A percentile compares a stretch with the other conserved stretches of the same genome.
Evolutionary conservation across 2,329 filamentous ascomycete species (phyloP).

Genomic region (Dactylonectria estremocensis): DNA sequence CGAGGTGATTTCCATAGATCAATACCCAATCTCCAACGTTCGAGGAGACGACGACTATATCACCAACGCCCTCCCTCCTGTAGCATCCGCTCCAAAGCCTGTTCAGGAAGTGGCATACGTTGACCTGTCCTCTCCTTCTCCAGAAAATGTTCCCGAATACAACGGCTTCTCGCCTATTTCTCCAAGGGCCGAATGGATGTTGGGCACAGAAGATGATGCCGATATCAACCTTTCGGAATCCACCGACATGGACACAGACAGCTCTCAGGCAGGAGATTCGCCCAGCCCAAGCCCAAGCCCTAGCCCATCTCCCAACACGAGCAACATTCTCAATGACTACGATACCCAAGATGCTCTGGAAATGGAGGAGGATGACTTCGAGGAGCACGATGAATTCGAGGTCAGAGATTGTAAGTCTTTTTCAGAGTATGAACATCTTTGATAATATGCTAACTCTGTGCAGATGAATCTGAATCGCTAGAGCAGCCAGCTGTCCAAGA

Average conservation of each 20-base stretch:
- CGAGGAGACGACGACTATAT: conserved; percentile 28
- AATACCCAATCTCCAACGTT: conserved; percentile 33
- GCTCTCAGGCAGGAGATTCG: conserved; percentile 29
- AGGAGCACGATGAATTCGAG: conserved; percentile 45
- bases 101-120: conserved; percentile 10
- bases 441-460: conserved; percentile 28
- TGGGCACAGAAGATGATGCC: conserved; percentile 25
- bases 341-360: conserved; percentile 13
- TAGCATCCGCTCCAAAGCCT: conserved; percentile 7
- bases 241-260: conserved; percentile 39
- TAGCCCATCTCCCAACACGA: neutral
- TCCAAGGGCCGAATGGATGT: conserved; percentile 13
- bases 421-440: neutral
- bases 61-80: neutral
- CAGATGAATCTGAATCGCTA: conserved; percentile 21
- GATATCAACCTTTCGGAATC: conserved; percentile 30
- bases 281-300: conserved; percentile 15
- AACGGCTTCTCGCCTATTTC: conserved; percentile 20
- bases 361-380: conserved; percentile 33
- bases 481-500: conserved; percentile 8
- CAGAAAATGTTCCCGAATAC: conserved; percentile 20
- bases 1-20: conserved; percentile 45
- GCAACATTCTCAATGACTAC: conserved; percentile 7
- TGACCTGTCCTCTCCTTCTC: conserved; percentile 20
- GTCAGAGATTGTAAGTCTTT: conserved; percentile 33